Conservation (phyloP, 2,329 filamentous ascomycete genomes). For the Diaporthe ampelina region DNA sequence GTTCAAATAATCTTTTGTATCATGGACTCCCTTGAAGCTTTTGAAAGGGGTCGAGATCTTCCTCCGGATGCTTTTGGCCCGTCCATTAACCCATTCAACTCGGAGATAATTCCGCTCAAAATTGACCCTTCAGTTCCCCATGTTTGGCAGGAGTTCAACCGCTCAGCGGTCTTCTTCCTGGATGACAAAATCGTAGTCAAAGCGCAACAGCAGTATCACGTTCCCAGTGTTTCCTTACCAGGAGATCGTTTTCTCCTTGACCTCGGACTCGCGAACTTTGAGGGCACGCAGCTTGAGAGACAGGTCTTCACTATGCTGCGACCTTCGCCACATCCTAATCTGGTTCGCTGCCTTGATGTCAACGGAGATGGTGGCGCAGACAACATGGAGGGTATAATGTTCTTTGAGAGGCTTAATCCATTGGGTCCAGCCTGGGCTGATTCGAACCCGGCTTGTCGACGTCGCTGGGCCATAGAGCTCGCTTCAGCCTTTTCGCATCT, state of each 20-base stretch:
- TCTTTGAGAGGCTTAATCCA: constrained; percentile 6
- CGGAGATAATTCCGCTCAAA: neutral
- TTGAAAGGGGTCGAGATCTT: neutral
- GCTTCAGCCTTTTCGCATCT: neutral
- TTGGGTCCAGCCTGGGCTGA: neutral
- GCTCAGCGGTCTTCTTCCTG: neutral
- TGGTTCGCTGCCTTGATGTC: neutral
- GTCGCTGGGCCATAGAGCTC: neutral
- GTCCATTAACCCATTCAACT: neutral
- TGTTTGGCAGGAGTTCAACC: neutral
- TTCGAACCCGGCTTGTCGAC: neutral
- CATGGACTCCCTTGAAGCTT: neutral
- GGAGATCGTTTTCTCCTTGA: neutral
- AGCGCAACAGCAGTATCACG: neutral
- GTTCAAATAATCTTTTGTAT: neutral
- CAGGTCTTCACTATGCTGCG: neutral
- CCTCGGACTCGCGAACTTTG: neutral
- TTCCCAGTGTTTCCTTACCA: neutral
- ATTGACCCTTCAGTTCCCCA: neutral
- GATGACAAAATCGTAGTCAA: neutral
- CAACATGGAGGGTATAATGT: neutral
- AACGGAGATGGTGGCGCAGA: too few relatives aligned
- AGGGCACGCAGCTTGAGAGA: neutral
- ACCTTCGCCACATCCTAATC: neutral
- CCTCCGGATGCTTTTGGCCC: neutral